Evolutionary conservation across 1,139 yeast species (phyloP).

Genomic region (Kluyveromyces sp.): DNA sequence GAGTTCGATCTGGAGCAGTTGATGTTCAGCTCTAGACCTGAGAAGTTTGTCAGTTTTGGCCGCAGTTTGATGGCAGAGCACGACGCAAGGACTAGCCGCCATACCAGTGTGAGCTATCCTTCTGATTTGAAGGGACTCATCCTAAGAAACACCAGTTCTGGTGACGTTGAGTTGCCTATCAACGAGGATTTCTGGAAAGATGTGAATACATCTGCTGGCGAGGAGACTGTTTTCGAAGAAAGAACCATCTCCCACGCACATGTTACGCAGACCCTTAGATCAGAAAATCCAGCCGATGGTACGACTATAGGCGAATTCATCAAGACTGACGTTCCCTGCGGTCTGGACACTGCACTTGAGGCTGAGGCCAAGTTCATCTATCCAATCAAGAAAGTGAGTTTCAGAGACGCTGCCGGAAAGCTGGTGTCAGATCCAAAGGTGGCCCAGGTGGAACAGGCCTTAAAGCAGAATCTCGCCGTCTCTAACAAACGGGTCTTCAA

Average conservation of each 20-base stretch:
- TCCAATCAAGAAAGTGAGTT: slow-evolving; percentile 23
- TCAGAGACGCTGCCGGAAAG: slow-evolving; percentile 29
- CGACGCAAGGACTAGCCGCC: not conserved
- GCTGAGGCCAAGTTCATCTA: slow-evolving; percentile 14
- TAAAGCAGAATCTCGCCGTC: slow-evolving; percentile 1
- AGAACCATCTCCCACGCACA: not conserved
- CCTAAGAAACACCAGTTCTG: slow-evolving; percentile 5
- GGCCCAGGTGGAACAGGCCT: not conserved
- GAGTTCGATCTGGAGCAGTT: slow-evolving; percentile 20
- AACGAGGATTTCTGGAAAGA: slow-evolving; percentile 31
- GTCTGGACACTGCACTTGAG: not conserved
- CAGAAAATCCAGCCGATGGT: not conserved
- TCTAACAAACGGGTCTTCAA: slow-evolving; percentile 12
- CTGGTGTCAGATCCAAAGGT: slow-evolving; percentile 21
- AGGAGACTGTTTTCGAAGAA: not conserved
- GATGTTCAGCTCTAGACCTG: slow-evolving; percentile 18
- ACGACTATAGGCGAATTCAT: slow-evolving; percentile 14
- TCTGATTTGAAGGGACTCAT: not conserved
- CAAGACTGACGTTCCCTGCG: slow-evolving; percentile 7
- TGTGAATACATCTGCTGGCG: slow-evolving; percentile 4
- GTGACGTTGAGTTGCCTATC: slow-evolving; percentile 13
- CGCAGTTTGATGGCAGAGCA: not conserved
- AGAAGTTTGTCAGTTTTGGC: slow-evolving; percentile 11
- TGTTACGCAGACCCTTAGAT: not conserved
- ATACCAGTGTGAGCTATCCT: slow-evolving; percentile 4